These are phyloP conservation scores for Exophiala dermatitidis DNA, from an alignment of 2,329 filamentous ascomycete species.

Conservation along the genomic window DNA sequence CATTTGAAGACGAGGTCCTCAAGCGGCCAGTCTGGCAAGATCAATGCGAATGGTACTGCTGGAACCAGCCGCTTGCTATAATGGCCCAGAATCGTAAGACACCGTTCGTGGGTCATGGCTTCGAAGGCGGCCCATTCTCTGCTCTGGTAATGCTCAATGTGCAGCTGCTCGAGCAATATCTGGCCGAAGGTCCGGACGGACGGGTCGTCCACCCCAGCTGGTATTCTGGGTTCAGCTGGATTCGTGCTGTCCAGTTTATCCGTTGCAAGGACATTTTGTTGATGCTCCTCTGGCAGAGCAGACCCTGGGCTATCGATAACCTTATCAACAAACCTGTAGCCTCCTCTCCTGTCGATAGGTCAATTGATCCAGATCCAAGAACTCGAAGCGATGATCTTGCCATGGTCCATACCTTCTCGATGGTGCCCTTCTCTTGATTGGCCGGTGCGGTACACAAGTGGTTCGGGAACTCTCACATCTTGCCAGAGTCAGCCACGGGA, in stretches of 20 bases:
- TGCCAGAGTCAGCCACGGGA: neutral
- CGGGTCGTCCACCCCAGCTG: neutral
- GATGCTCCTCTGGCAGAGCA: neutral
- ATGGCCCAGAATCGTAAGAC: constrained; percentile 1
- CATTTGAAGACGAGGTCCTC: neutral
- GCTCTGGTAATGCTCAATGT: neutral
- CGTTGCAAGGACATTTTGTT: neutral
- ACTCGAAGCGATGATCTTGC: neutral
- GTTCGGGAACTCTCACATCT: constrained; percentile 10
- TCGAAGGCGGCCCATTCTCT: constrained; percentile 4
- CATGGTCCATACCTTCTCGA: neutral
- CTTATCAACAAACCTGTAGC: neutral
- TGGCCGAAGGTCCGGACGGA: neutral
- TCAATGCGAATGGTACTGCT: constrained; percentile 10
- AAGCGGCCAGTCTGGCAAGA: neutral
- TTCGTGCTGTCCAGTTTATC: neutral
- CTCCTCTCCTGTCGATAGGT: neutral
- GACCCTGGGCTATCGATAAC: neutral
- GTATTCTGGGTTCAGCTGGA: neutral
- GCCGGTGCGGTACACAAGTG: constrained; percentile 10
- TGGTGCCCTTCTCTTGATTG: constrained; percentile 1
- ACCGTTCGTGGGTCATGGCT: neutral
- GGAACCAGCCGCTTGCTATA: neutral
- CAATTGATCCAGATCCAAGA: neutral
- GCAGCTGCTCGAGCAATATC: constrained; percentile 1